Evolutionary conservation across 768 basidiomycete genomes (phyloP).

Genomic region (Clavulina sp.): DNA sequence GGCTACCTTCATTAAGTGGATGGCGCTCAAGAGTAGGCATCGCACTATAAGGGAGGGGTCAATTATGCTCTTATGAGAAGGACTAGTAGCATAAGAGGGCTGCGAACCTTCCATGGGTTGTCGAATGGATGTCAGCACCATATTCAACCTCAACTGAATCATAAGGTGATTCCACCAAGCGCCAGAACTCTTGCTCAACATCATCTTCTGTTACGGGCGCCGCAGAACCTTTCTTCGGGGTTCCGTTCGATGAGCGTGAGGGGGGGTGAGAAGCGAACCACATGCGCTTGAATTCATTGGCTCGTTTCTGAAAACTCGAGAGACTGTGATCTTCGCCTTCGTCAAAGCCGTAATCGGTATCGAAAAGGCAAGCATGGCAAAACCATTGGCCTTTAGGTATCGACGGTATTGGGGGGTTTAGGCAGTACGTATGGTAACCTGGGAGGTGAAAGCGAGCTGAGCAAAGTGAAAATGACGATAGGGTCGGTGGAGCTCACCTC

Average conservation of each 20-base stretch:
- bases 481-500: slow-evolving; percentile 27
- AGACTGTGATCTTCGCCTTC: slow-evolving; percentile 93
- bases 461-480: not conserved
- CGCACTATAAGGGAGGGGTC: slow-evolving; percentile 34
- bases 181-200: slow-evolving; percentile 93
- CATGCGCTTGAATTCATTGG: slow-evolving; percentile 67
- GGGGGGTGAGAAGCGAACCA: slow-evolving; percentile 74
- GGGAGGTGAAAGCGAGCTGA: slow-evolving; percentile 6
- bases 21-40: slow-evolving; percentile 94
- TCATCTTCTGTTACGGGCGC: slow-evolving; percentile 66
- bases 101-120: slow-evolving; percentile 83
- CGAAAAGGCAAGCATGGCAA: slow-evolving; percentile 79
- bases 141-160: slow-evolving; percentile 98
- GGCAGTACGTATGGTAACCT: slow-evolving; percentile 97
- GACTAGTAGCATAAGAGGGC: not conserved
- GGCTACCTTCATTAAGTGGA: slow-evolving; percentile 70
- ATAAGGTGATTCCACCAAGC: slow-evolving; percentile 69
- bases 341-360: slow-evolving; percentile 94
- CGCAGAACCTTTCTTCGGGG: slow-evolving; percentile 20
- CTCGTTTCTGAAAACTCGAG: slow-evolving; percentile 79
- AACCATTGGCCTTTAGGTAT: slow-evolving; percentile 95
- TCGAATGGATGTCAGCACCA: slow-evolving; percentile 97
- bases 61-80: not conserved
- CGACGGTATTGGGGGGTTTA: slow-evolving; percentile 69
- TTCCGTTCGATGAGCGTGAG: slow-evolving; percentile 35